Conservation (phyloP, 352 stramenopile genomes). For the Globisporangium spiculum region DNA sequence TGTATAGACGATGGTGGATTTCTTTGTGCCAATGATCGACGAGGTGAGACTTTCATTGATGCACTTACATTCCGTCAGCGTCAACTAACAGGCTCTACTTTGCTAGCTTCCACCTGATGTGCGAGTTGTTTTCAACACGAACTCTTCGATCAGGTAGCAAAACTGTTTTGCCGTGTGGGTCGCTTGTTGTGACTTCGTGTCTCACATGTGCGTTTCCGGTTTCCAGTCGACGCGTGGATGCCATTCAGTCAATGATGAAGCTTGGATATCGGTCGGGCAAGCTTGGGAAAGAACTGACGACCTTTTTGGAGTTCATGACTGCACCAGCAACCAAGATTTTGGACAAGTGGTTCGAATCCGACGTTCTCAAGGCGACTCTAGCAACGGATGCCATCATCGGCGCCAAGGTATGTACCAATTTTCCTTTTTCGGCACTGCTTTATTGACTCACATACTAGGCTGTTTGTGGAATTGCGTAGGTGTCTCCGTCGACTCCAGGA, state of each 20-base stretch:
- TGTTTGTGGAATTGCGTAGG: too few species aligned
- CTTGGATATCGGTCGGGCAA: constrained; percentile 64
- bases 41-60: constrained; percentile 36
- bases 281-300: constrained; percentile 69
- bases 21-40: constrained; percentile 81
- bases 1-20: constrained; percentile 66
- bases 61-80: not conserved
- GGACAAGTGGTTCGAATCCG: constrained; percentile 89
- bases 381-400: constrained; percentile 92
- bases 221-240: constrained; percentile 54
- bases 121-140: constrained; percentile 58
- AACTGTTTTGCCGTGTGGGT: too few species aligned
- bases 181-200: too few species aligned
- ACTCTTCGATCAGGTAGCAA: constrained; percentile 31
- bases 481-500: constrained; percentile 79
- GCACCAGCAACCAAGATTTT: constrained; percentile 84
- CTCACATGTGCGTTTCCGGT: too few species aligned
- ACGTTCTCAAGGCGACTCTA: constrained; percentile 88
- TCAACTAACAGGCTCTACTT: not conserved
- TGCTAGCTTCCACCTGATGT: constrained; percentile 66
- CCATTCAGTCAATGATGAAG: constrained; percentile 60
- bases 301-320: constrained; percentile 88
- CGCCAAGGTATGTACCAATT: constrained; percentile 48
- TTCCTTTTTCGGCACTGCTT: not conserved
- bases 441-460: too few species aligned